Percentiles rank a stretch among this genome's conserved stretches.
Conservation (phyloP, 2,329 filamentous ascomycete genomes). For the Sporothrix euskadiensis region DNA sequence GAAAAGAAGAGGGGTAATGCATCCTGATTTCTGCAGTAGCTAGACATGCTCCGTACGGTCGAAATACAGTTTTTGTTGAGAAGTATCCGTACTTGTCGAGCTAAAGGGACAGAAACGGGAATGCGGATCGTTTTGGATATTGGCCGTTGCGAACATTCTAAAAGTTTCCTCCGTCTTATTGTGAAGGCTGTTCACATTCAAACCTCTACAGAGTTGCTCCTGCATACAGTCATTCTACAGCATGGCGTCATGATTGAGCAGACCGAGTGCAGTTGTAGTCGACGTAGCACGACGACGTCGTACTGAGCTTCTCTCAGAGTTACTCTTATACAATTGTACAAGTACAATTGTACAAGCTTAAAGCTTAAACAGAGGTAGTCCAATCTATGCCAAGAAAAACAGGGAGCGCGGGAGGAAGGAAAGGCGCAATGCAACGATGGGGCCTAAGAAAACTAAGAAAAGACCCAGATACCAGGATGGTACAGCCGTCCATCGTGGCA, state of each 20-base stretch:
- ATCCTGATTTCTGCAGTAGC: background rate
- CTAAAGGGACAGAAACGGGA: background rate
- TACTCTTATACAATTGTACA: background rate
- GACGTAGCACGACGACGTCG: background rate
- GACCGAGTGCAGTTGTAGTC: background rate
- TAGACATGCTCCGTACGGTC: background rate
- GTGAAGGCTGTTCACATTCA: background rate
- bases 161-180: too few species aligned
- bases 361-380: background rate
- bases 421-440: constrained; percentile 5
- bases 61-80: background rate
- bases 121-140: background rate
- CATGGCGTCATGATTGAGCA: background rate
- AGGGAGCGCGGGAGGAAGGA: constrained; percentile 8
- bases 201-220: background rate
- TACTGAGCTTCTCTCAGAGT: background rate
- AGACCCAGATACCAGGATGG: background rate
- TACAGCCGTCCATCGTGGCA: background rate
- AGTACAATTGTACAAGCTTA: background rate
- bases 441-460: background rate
- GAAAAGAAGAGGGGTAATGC: constrained; percentile 22
- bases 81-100: background rate
- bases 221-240: background rate
- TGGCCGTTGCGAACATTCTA: too few species aligned
- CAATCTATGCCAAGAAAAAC: constrained; percentile 17